phyloP scores from a whole-genome alignment of 352 stramenopile genomes.

The Poterioochromonas sp. region DNA sequence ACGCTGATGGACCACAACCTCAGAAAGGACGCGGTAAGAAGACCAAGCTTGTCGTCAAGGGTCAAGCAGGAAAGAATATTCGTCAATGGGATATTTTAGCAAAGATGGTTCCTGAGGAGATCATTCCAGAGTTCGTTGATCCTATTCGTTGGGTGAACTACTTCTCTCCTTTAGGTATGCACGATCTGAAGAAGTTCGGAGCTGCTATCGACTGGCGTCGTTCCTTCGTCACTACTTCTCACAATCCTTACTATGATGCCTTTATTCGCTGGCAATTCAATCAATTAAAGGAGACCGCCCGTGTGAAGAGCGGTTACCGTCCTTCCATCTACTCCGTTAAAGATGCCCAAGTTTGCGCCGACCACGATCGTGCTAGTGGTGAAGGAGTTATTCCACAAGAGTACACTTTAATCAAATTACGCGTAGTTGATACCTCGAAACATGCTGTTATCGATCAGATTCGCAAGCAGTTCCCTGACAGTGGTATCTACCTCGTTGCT shows the following conservation, averaged over 20 bases:
- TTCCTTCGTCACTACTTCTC: constrained; percentile 97
- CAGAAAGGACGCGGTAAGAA: no score
- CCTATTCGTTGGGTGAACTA: constrained; percentile 95
- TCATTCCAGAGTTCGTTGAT: constrained; percentile 94
- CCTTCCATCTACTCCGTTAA: constrained; percentile 96
- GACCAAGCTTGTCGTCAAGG: constrained; percentile 94
- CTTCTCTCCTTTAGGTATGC: constrained; percentile 89
- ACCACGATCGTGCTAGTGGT: constrained; percentile 95
- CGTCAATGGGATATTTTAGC: constrained; percentile 95
- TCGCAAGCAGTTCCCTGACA: constrained; percentile 47
- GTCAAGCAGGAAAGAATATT: constrained; percentile 81
- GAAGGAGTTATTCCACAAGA: constrained; percentile 97
- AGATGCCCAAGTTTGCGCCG: constrained; percentile 96
- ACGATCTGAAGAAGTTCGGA: constrained; percentile 95
- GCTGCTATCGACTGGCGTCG: constrained; percentile 93
- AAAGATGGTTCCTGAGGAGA: constrained; percentile 67
- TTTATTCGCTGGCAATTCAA: constrained; percentile 99
- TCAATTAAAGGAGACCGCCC: constrained; percentile 73
- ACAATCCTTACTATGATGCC: constrained; percentile 98
- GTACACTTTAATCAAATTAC: constrained; percentile 98
- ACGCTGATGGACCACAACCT: no score
- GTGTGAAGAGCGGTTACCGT: constrained; percentile 84
- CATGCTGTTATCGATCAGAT: no score
- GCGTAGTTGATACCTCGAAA: constrained; percentile 65
- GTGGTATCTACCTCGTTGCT: constrained; percentile 87